Percentiles rank a stretch among this genome's conserved stretches.
These are phyloP conservation scores for Fusarium torreyae DNA, from an alignment of 2,329 filamentous ascomycete species.

Conservation along the genomic window DNA sequence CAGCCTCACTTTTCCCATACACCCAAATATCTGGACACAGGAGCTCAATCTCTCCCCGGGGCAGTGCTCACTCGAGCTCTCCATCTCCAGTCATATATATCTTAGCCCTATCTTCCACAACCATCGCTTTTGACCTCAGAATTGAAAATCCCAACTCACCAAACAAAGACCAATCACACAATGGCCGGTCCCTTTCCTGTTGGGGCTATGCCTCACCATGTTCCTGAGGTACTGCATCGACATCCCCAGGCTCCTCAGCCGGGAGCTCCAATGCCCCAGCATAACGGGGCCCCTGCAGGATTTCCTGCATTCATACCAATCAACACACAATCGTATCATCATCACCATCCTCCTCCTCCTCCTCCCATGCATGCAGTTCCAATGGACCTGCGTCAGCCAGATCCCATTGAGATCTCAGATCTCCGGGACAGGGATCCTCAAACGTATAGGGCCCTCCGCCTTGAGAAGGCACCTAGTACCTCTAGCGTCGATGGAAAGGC, in stretches of 20 bases:
- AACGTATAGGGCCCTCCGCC: conserved; percentile 58
- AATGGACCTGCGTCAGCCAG: conserved; percentile 36
- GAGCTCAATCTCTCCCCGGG: neutral
- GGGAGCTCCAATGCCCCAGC: conserved; percentile 12
- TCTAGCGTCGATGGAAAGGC: conserved; percentile 58
- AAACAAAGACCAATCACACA: conserved; percentile 18
- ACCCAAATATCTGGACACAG: conserved; percentile 1
- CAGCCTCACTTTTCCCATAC: conserved; percentile 41
- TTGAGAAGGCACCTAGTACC: conserved; percentile 57
- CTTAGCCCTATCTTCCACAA: conserved; percentile 26
- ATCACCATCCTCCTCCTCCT: conserved; percentile 40
- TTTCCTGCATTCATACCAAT: conserved; percentile 21
- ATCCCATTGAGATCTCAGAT: conserved; percentile 52
- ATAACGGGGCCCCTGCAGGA: conserved; percentile 7
- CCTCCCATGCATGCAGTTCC: conserved; percentile 33
- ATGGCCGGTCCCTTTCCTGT: conserved; percentile 26
- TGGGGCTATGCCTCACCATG: conserved; percentile 26
- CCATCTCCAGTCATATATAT: conserved; percentile 35
- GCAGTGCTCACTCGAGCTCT: conserved; percentile 2
- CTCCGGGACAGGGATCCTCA: conserved; percentile 57
- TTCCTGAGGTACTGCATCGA: conserved; percentile 18
- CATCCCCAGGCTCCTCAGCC: conserved; percentile 19
- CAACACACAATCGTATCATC: conserved; percentile 15
- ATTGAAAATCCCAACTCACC: conserved; percentile 14
- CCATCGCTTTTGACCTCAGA: conserved; percentile 2